These are phyloP conservation scores for Alternaria gaisen DNA, from an alignment of 2,329 filamentous ascomycete species.

Conservation along the genomic window DNA sequence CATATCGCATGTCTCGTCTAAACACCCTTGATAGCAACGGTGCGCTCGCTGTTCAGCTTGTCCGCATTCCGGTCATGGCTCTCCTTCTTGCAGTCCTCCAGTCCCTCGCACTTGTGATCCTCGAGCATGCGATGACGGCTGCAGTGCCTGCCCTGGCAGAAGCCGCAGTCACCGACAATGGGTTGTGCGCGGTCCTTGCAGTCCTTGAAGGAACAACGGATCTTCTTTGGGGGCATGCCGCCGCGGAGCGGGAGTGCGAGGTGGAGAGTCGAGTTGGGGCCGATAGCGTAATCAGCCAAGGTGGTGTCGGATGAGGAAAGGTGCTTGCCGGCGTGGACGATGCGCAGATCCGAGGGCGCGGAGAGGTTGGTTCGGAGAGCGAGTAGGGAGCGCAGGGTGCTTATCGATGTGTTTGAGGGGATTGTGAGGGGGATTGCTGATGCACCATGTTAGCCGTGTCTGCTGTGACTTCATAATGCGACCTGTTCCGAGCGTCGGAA, in stretches of 20 bases:
- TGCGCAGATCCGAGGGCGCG: constrained; percentile 59
- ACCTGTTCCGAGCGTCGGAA: constrained; percentile 28
- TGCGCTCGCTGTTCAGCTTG: constrained; percentile 90
- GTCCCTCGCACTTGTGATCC: constrained; percentile 88
- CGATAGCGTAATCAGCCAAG: constrained; percentile 59
- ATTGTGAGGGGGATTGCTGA: constrained; percentile 66
- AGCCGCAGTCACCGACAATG: constrained; percentile 95
- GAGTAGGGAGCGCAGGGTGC: constrained; percentile 65
- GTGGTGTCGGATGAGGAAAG: constrained; percentile 55
- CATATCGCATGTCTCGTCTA: background rate
- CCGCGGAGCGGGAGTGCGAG: constrained; percentile 66
- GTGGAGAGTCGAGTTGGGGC: constrained; percentile 61
- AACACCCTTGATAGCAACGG: constrained; percentile 92
- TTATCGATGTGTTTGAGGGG: constrained; percentile 62
- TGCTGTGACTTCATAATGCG: background rate
- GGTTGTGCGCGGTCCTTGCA: constrained; percentile 89
- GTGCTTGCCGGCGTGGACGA: constrained; percentile 67
- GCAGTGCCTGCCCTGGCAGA: constrained; percentile 94
- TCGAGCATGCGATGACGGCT: constrained; percentile 93
- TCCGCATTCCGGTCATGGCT: constrained; percentile 93
- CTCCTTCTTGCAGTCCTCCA: constrained; percentile 98
- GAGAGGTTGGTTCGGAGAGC: constrained; percentile 65
- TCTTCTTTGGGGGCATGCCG: constrained; percentile 73
- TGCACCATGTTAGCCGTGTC: constrained; percentile 25
- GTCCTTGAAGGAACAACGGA: constrained; percentile 86